Evolutionary conservation across 306 rosid species (phyloP), one percentile per base, ranked within the genome.

Genomic region (Pachyrhizus erosus): DNA sequence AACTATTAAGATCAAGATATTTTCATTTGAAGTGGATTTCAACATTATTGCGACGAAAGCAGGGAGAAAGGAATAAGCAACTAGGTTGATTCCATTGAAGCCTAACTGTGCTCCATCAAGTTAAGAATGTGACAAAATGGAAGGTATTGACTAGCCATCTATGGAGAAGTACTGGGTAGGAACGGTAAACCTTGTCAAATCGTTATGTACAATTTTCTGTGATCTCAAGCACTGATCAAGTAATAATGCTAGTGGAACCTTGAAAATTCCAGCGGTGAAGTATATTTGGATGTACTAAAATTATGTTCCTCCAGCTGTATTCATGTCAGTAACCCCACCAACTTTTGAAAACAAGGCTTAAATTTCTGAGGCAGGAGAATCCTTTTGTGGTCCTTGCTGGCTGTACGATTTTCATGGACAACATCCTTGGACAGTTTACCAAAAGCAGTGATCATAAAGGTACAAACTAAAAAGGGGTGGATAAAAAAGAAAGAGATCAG

Each of bases 261-360:
- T 64, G 23, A 62, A 60, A 62, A 62, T 62, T 62, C 42, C 5
- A 64, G 43, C 23, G 7, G 23, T 64, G 43, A 64, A 62, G 18
- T 60, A 60, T 58, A 60, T 31, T 29, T 64, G 21, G 5, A 64
- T 64, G 23, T 15, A 12, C 23, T 39, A 14, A 27, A 64, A 64
- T 64, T 61, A 15, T 64, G 39, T 39, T n/a, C 68, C 68, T 61
- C 46, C 48, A 65, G 46, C 71, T 65, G 27, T 65, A 34, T 65
- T 8, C 43, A 42, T 21, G 42, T 40, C n/a, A 66, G 26, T 37
- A 20, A 66, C 72, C 69, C 70, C 45, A 33, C 46, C 7, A n/a
- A 33, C 71, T 34, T 61, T 27, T 27, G 40, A 27, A 61, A 61
- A 61, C 9, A 24, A 61, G 20, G 20, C 67, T 60, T 26, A 60